These are phyloP conservation scores for Penicillium digitatum DNA, from an alignment of 2,329 filamentous ascomycete species.

Conservation along the genomic window DNA sequence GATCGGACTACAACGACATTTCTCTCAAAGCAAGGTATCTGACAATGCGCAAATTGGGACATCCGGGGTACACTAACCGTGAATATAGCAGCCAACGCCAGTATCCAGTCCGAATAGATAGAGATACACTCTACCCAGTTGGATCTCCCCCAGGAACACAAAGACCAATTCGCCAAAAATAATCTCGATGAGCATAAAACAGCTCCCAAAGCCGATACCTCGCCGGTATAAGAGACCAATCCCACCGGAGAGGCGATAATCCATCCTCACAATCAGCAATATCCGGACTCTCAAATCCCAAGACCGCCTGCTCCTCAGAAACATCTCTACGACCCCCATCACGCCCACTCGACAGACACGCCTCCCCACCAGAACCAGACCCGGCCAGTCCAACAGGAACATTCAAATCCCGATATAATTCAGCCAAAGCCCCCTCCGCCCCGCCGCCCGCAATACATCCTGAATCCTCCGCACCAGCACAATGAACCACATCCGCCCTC, in stretches of 20 bases:
- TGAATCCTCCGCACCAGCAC: constrained; percentile 66
- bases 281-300: constrained; percentile 23
- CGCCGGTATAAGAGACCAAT: constrained; percentile 35
- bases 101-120: neutral
- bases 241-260: constrained; percentile 13
- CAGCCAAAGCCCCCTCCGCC: neutral
- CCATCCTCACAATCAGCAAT: constrained; percentile 11
- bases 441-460: constrained; percentile 65
- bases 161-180: constrained; percentile 89
- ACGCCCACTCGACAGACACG: neutral
- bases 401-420: constrained; percentile 9
- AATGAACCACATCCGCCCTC: constrained; percentile 65
- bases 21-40: neutral
- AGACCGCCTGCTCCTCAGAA: constrained; percentile 10
- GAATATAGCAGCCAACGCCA: neutral
- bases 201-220: constrained; percentile 82
- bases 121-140: constrained; percentile 14
- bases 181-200: constrained; percentile 90
- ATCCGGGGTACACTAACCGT: neutral
- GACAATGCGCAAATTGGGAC: neutral
- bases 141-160: constrained; percentile 71
- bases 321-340: neutral
- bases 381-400: constrained; percentile 2
- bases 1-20: neutral
- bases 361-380: neutral